Conservation (phyloP, 1,139 yeast species). For the Lodderomyces theae region DNA sequence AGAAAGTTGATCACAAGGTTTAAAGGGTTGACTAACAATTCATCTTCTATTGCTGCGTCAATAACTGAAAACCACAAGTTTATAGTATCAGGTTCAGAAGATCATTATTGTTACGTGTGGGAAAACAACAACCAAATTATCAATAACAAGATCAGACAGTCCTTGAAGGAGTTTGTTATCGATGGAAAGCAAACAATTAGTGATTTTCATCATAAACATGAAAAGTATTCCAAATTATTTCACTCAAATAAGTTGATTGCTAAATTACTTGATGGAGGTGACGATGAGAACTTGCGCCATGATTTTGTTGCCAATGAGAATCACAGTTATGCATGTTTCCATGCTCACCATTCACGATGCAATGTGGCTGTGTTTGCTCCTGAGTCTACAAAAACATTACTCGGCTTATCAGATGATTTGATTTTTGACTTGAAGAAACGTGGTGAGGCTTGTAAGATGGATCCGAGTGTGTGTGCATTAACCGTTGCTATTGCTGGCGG, state of each 20-base stretch:
- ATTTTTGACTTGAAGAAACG: conserved; percentile 58
- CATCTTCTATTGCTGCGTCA: conserved; percentile 70
- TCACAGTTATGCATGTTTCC: conserved; percentile 62
- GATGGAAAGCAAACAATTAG: conserved; percentile 37
- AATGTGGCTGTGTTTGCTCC: conserved; percentile 85
- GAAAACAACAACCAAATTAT: conserved; percentile 42
- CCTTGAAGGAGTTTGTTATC: conserved; percentile 33
- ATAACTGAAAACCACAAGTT: conserved; percentile 54
- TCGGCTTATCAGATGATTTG: conserved; percentile 75
- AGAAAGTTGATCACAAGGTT: conserved; percentile 62
- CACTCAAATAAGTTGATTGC: conserved; percentile 33
- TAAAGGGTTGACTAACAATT: conserved; percentile 69
- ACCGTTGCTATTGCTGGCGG: too few relatives aligned
- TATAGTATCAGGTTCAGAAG: conserved; percentile 62
- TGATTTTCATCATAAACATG: conserved; percentile 32
- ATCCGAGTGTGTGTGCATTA: conserved; percentile 8
- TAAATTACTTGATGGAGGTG: conserved; percentile 24
- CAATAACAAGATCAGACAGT: conserved; percentile 35
- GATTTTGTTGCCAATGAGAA: conserved; percentile 46
- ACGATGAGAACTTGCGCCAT: conserved; percentile 18
- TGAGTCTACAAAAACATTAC: conserved; percentile 56
- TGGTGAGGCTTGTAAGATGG: conserved; percentile 17
- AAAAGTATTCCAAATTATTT: conserved; percentile 30
- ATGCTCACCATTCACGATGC: conserved; percentile 71
- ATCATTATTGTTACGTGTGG: conserved; percentile 76